Base-by-base conservation (phyloP, 768 basidiomycete genomes). In the Pisolithus albus region DNA sequence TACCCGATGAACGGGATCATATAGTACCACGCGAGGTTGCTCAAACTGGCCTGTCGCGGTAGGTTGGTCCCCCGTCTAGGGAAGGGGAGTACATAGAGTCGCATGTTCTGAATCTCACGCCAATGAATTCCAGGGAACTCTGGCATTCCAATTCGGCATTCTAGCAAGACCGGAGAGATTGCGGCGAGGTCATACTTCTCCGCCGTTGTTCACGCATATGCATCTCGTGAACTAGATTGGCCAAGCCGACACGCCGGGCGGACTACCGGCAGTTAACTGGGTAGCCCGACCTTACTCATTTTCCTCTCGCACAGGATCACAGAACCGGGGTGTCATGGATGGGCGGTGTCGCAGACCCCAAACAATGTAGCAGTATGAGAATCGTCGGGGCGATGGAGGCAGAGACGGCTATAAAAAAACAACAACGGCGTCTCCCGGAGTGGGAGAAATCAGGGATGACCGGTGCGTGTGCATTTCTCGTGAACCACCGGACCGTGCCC, bases 401-500 rank as follows among this genome's bases (percentile, higher is more conserved):
- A 43, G 49, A 55, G 50, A 32, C 55, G 50, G 52, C 39, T 53
- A 55, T 48, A 43, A 56, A 52, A 36, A n/a, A 23, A n/a, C n/a
- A 23, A 10, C 26, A 34, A 23, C 30, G 32, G 46, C 9, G 19
- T 32, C 53, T 49, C 60, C 52, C 50, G 52, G 41, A 13, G 38
- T 21, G 41, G 39, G 39, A 52, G 50, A 47, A 55, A 44, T 43
- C 46, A 41, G 53, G 55, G 45, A 47, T 47, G 43, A n/a, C 50
- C 28, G 39, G 49, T 52, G 40, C 44, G 34, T 40, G 41, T 36
- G 45, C 5, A 11, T 50, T 46, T 28, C 21, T 34, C 23, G 44
- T 18, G 8, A 34, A 47, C 36, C 32, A 47, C 11, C 19, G 23
- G 13, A 34, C 46, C 43, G 46, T 23, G 34, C 19, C 19, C 19